Conservation (phyloP, 108 stramenopile species). For the Cyclotella atomus region DNA sequence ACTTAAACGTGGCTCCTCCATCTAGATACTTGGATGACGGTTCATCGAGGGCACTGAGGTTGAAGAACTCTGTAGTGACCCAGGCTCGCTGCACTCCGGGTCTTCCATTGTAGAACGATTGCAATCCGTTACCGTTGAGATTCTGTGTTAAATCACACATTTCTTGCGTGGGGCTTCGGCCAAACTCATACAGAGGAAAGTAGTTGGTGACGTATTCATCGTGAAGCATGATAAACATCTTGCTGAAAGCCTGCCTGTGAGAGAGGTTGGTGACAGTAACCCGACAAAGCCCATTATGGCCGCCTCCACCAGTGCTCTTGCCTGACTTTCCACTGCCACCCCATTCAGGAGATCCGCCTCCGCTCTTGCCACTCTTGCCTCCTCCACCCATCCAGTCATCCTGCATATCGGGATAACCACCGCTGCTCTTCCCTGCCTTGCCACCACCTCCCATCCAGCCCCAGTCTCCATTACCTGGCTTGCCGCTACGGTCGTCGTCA, state of each 20-base stretch:
- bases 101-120: conserved; percentile 9
- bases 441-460: conserved; percentile 1
- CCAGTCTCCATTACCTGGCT: neutral
- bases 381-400: too few relatives aligned
- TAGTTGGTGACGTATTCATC: conserved; percentile 19
- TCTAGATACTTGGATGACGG: conserved; percentile 4
- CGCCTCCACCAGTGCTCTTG: neutral
- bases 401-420: neutral
- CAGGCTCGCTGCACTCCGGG: conserved; percentile 22
- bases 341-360: neutral
- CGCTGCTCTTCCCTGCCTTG: conserved; percentile 4
- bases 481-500: too few relatives aligned
- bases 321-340: conserved; percentile 17
- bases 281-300: conserved; percentile 1
- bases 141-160: conserved; percentile 26
- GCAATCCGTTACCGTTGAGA: conserved; percentile 18
- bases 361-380: neutral
- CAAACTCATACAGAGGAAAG: conserved; percentile 26
- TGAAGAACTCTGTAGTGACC: conserved; percentile 8
- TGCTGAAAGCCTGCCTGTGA: conserved; percentile 31
- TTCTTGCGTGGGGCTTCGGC: conserved; percentile 6
- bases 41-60: neutral
- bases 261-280: conserved; percentile 38
- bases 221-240: conserved; percentile 36
- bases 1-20: conserved; percentile 17